A percentile compares a stretch with the other conserved stretches of the same genome.
phyloP scores from a whole-genome alignment of 2,329 filamentous ascomycete species.

The Fusarium continuum region DNA sequence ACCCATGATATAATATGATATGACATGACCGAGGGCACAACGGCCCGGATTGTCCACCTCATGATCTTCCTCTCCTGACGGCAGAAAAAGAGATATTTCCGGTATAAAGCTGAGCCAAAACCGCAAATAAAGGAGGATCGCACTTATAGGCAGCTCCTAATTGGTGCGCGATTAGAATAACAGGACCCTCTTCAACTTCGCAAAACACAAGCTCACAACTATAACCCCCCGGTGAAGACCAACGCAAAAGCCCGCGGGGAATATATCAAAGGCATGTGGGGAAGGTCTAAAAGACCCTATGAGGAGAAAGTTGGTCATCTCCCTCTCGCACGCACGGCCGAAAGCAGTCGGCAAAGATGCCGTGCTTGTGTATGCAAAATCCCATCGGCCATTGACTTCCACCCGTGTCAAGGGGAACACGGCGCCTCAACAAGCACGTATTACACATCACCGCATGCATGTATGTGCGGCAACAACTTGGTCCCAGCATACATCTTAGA shows the following conservation, averaged over 20 bases:
- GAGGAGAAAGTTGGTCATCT: neutral
- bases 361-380: neutral
- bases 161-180: neutral
- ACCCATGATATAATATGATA: constrained; percentile 7
- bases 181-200: neutral
- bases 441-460: constrained; percentile 2
- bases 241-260: neutral
- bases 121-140: neutral
- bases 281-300: neutral
- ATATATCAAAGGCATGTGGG: neutral
- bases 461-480: neutral
- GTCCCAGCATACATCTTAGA: constrained; percentile 5
- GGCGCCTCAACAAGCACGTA: neutral
- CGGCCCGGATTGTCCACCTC: constrained; percentile 9
- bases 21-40: constrained; percentile 1
- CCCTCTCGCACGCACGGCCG: neutral
- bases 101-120: neutral
- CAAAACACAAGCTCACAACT: neutral
- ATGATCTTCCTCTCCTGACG: constrained; percentile 12
- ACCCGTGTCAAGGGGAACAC: neutral
- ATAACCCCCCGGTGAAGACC: neutral
- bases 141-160: neutral
- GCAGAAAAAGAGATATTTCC: neutral
- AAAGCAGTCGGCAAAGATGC: neutral
- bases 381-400: constrained; percentile 15